Base-by-base conservation (phyloP, 2,329 filamentous ascomycete genomes). In the Pyrenophora teres region DNA sequence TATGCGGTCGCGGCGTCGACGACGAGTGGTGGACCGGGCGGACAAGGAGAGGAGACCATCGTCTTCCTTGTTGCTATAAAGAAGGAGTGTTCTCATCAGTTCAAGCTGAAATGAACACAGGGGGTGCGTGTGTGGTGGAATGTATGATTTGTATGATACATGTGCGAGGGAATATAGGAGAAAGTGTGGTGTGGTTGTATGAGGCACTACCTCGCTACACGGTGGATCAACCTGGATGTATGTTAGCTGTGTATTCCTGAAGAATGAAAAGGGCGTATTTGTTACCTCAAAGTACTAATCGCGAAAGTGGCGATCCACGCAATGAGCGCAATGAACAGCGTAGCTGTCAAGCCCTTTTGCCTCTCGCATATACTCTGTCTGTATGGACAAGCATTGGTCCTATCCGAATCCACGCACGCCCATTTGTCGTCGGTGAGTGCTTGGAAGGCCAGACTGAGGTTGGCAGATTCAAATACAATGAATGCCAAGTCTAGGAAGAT, bases 391-490 rank as follows among this genome's bases (percentile, higher is more conserved):
- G 42, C 18, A 9, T 51, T 33, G 0, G 39, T 36, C 1, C 51
- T 27, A 33, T 48, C 41, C 2, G 56, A 54, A 15, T 69, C 59
- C 21, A 56, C 71, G 60, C 78, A 81, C 6, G 77, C 77, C 70
- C 85, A 87, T 35, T 80, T 78, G 25, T 80, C 77, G 62, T 87
- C 83, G 5, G 80, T 87, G 46, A 97, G 78, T 7, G 90, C 88
- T 69, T 90, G 89, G 71, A 97, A 96, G 1, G 93, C 92, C 58
- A 99, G 79, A 35, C 90, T 89, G 21, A 96, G 83, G 75, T 96
- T 97, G 44, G 92, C 92, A 3, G 92, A 92, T 73, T 96, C 93
- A 77, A 99, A 96, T 36, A 97, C 92, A 67, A 99, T 96, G 72
- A 99, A 99, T 67, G 97, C 87, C 3, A 99, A 81, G 74, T 99